Evolutionary conservation across 106 monocot genomes (phyloP), one percentile per base, ranked within the genome.

Genomic region (Ottelia alismoides): DNA sequence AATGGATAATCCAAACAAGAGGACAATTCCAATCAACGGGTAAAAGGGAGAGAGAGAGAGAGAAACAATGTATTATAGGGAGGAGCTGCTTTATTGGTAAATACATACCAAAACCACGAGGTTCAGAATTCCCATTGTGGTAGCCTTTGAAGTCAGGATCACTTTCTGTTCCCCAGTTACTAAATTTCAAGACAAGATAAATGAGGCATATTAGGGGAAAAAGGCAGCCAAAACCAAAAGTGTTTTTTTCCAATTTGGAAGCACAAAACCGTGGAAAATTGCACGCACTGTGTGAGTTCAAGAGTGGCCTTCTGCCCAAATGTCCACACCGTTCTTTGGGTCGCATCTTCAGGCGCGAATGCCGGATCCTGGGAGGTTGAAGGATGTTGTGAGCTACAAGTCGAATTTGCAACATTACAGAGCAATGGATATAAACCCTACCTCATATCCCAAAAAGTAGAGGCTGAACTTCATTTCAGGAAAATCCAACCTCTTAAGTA

Each of bases 121-220:
- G 96, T 51, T 96, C 96, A 40, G 88, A 85, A 72, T 96, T 96
- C 22, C 96, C 96, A 75, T 82, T 96, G 45, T 96, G 96, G 51
- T 96, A 96, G 53, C 85, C 96, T 72, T 89, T 85, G 54, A 96
- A 96, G 22, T 89, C 88, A 72, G 84, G 76, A 82, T 96, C 96
- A 76, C 45, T 89, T 74, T 96, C 96, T 26, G 96, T 85, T 21
- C 96, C 96, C 96, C 96, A 96, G 59, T 96, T 96, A 59, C 96
- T 96, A 58, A 45, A 54, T 16, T 12, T 45, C 25, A 9, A 64
- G 23, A 14, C 29, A 31, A 66, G 27, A 55, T 1, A 18, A 53
- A 30, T n/a, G n/a, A n/a, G n/a, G n/a, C n/a, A n/a, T n/a, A 43
- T 43, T 43, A 43, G 40, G 40, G 16, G 16, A 43, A 43, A 43